Evolutionary conservation across 2,329 filamentous ascomycete genomes (phyloP).

Genomic region (Mycosphaerella sp.): DNA sequence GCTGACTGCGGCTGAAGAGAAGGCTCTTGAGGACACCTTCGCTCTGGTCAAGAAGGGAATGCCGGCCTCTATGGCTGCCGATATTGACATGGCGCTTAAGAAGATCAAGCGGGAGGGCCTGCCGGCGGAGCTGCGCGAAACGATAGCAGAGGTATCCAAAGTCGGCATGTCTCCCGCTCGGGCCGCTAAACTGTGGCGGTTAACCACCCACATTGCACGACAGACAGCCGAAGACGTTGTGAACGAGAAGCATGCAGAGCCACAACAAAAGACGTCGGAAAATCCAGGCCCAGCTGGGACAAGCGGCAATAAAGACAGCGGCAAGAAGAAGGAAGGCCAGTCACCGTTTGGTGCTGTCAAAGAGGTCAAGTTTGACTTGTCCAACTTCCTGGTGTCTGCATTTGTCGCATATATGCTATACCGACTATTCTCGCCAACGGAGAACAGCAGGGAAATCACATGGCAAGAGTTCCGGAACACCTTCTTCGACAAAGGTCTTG

Average conservation of each 20-base stretch:
- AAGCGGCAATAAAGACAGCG: constrained; percentile 37
- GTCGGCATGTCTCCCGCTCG: constrained; percentile 53
- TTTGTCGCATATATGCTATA: constrained; percentile 59
- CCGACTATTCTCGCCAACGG: constrained; percentile 54
- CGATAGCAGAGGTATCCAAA: constrained; percentile 51
- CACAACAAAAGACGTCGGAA: constrained; percentile 42
- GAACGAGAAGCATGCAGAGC: constrained; percentile 28
- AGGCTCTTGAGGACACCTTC: constrained; percentile 54
- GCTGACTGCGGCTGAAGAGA: constrained; percentile 51
- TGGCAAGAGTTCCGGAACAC: constrained; percentile 95
- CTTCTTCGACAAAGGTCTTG: constrained; percentile 91
- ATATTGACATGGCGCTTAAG: constrained; percentile 55
- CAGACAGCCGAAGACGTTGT: constrained; percentile 41
- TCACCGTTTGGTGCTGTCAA: constrained; percentile 35
- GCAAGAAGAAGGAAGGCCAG: constrained; percentile 33
- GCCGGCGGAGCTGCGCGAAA: constrained; percentile 59
- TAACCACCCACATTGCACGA: constrained; percentile 52
- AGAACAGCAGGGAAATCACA: constrained; percentile 73
- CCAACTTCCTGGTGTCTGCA: constrained; percentile 50
- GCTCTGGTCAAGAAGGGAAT: constrained; percentile 51
- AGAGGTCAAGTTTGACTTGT: constrained; percentile 50
- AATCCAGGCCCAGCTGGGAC: constrained; percentile 38
- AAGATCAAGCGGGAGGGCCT: constrained; percentile 62
- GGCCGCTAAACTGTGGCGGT: constrained; percentile 54
- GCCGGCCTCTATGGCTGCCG: constrained; percentile 55